Conservation (phyloP, 805 yeast genomes). For the Wickerhamomyces mucosus region DNA sequence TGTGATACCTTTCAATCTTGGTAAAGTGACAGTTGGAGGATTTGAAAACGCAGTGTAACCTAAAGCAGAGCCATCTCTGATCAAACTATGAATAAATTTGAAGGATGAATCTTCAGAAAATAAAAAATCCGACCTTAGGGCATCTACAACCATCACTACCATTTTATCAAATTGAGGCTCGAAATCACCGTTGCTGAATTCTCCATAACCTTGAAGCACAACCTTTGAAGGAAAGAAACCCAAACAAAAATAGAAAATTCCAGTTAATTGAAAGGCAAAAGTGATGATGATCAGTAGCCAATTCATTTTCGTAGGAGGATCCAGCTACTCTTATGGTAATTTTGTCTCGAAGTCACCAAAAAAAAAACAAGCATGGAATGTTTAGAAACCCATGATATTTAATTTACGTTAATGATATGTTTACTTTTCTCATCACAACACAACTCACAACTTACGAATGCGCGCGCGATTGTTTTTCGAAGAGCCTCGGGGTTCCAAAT, state of each 20-base stretch:
- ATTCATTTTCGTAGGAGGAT: neutral
- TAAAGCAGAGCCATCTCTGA: conserved; percentile 59
- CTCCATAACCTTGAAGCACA: conserved; percentile 52
- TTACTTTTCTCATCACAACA: no score
- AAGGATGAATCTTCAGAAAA: conserved; percentile 59
- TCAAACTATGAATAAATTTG: conserved; percentile 53
- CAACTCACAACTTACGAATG: no score
- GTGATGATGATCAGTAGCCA: neutral
- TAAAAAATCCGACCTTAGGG: conserved; percentile 82
- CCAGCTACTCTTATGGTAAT: no score
- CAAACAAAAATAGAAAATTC: conserved; percentile 53
- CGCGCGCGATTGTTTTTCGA: no score
- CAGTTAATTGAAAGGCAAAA: conserved; percentile 32
- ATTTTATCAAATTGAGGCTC: conserved; percentile 52
- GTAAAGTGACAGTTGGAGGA: conserved; percentile 96
- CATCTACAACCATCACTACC: conserved; percentile 85
- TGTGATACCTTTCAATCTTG: conserved; percentile 85
- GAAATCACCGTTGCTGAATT: conserved; percentile 22
- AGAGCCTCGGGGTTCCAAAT: no score
- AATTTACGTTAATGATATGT: no score
- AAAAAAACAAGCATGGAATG: no score
- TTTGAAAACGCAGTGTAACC: conserved; percentile 89
- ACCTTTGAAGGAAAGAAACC: conserved; percentile 94
- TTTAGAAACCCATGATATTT: no score
- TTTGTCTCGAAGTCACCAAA: no score